A percentile compares a stretch with the other conserved stretches of the same genome.
Evolutionary conservation across 805 yeast genomes (phyloP).

Genomic region (Kuraishia cidri): DNA sequence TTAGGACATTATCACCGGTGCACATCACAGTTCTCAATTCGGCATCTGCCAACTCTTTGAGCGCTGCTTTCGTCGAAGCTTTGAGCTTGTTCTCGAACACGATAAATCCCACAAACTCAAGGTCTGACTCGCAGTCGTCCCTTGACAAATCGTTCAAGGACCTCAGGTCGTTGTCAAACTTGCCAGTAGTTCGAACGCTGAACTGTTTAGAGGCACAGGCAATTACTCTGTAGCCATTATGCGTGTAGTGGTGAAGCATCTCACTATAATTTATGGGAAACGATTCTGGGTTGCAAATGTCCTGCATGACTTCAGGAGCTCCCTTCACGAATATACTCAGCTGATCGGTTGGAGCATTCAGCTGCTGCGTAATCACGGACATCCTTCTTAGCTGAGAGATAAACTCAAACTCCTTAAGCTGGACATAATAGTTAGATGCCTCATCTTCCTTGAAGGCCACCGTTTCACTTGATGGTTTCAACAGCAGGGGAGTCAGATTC

Average conservation of each 20-base stretch:
- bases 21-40: conserved; percentile 86
- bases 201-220: conserved; percentile 57
- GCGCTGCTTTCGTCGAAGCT: conserved; percentile 50
- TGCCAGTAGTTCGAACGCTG: conserved; percentile 26
- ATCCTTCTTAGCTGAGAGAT: conserved; percentile 79
- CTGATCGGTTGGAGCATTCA: conserved; percentile 14
- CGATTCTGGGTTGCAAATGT: conserved; percentile 62
- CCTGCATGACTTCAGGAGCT: conserved; percentile 90
- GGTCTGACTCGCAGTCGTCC: conserved; percentile 56
- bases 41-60: conserved; percentile 55
- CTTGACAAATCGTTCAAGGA: conserved; percentile 44
- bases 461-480: conserved; percentile 27
- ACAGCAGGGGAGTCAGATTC: conserved; percentile 33
- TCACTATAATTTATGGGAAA: conserved; percentile 73
- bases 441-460: conserved; percentile 8
- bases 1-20: conserved; percentile 92
- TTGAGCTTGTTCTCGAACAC: conserved; percentile 90
- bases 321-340: conserved; percentile 69
- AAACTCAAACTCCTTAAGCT: conserved; percentile 64
- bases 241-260: conserved; percentile 77
- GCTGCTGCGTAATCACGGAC: conserved; percentile 66
- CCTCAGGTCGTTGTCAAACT: conserved; percentile 22
- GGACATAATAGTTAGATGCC: conserved; percentile 21
- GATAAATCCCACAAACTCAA: conserved; percentile 80
- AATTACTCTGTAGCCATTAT: conserved; percentile 89